Evolutionary conservation across 2,329 filamentous ascomycete species (phyloP).

Genomic region (Xylariaceae sp.): DNA sequence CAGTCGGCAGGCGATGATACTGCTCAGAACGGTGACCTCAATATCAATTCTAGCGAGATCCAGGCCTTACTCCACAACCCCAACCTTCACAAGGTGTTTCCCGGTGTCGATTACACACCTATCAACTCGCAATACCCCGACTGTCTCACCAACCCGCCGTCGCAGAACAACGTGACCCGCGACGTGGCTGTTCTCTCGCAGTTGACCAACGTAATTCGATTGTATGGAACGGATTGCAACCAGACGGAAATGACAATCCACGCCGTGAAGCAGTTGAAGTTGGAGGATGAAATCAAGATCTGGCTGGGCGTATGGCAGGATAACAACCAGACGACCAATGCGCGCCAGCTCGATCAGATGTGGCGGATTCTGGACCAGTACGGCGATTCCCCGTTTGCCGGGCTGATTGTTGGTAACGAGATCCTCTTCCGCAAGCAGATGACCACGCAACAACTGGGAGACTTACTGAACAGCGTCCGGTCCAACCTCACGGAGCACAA

Average conservation of each 20-base stretch:
- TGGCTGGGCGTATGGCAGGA: slow-evolving; percentile 97
- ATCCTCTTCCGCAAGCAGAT: slow-evolving; percentile 73
- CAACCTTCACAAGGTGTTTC: slow-evolving; percentile 86
- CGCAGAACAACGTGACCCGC: slow-evolving; percentile 89
- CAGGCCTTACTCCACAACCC: slow-evolving; percentile 73
- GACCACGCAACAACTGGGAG: slow-evolving; percentile 57
- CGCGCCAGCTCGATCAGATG: slow-evolving; percentile 75
- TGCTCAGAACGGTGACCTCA: slow-evolving; percentile 62
- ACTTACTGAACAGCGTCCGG: slow-evolving; percentile 62
- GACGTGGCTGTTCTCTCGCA: slow-evolving; percentile 88
- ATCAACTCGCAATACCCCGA: slow-evolving; percentile 85
- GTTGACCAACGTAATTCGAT: slow-evolving; percentile 77
- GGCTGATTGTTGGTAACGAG: slow-evolving; percentile 78
- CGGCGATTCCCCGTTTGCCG: slow-evolving; percentile 64
- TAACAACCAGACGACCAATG: slow-evolving; percentile 74
- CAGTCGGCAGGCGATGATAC: slow-evolving; percentile 56
- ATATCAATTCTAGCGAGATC: slow-evolving; percentile 72
- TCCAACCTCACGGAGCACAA: slow-evolving; percentile 63
- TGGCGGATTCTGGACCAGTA: slow-evolving; percentile 74
- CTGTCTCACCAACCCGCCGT: slow-evolving; percentile 70
- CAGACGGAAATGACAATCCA: slow-evolving; percentile 92
- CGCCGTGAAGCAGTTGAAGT: slow-evolving; percentile 66
- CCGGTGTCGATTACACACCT: slow-evolving; percentile 92
- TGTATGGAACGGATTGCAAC: slow-evolving; percentile 96
- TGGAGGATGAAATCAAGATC: slow-evolving; percentile 71